phyloP scores from a whole-genome alignment of 2,329 filamentous ascomycete species.

The Dactylonectria macrodidyma region DNA sequence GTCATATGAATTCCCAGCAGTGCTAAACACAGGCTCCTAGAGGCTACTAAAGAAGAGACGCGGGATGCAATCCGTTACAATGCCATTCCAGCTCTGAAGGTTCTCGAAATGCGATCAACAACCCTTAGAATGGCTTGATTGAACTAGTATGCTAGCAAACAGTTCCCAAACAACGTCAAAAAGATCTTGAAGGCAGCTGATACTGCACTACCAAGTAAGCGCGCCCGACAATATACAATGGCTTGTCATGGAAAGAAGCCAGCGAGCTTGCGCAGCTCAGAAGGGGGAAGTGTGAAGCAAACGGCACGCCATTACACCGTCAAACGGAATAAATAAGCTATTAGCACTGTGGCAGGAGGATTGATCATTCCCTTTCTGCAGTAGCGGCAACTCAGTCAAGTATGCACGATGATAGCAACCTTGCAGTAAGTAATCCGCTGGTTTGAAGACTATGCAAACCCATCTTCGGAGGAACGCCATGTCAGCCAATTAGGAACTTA shows the following conservation, averaged over 20 bases:
- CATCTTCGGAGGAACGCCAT: too few species aligned
- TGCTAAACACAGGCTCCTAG: conserved; percentile 24
- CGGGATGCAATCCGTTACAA: conserved; percentile 21
- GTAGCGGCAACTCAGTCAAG: too few species aligned
- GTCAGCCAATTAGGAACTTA: too few species aligned
- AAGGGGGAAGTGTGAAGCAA: conserved; percentile 15
- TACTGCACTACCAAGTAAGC: conserved; percentile 30
- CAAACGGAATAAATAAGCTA: too few species aligned
- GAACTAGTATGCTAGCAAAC: conserved; percentile 14
- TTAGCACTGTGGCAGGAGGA: too few species aligned
- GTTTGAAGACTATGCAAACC: too few species aligned
- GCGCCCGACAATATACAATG: conserved; percentile 38
- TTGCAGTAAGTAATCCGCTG: too few species aligned
- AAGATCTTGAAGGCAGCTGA: conserved; percentile 37
- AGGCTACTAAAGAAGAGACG: conserved; percentile 26
- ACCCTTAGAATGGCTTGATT: conserved; percentile 24
- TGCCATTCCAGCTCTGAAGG: conserved; percentile 18
- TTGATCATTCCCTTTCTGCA: too few species aligned
- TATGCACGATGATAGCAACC: too few species aligned
- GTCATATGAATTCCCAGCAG: conserved; percentile 26
- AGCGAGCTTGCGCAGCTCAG: conserved; percentile 37
- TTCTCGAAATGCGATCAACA: conserved; percentile 32
- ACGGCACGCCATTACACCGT: too few species aligned
- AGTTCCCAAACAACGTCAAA: conserved; percentile 31
- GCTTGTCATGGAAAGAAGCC: conserved; percentile 35